Conservation (phyloP, 1,284 basidiomycete genomes). For the Leccinum ponderosum region DNA sequence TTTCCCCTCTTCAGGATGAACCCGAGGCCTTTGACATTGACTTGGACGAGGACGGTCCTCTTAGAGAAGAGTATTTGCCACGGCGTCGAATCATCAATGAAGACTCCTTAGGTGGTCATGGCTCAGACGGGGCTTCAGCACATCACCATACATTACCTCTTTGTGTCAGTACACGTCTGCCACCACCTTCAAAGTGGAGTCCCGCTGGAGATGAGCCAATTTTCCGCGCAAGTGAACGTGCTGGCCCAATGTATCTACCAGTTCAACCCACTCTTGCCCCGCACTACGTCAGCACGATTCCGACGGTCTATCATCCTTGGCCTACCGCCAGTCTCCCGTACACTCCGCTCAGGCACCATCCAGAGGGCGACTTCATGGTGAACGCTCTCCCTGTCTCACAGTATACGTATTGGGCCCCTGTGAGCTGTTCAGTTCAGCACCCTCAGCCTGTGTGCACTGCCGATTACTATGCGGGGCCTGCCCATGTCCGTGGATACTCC, state of each 20-base stretch:
- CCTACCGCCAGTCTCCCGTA: constrained; percentile 35
- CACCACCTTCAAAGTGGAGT: constrained; percentile 79
- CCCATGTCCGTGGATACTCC: constrained; percentile 62
- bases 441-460: constrained; percentile 59
- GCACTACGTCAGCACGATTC: constrained; percentile 27
- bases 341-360: constrained; percentile 23
- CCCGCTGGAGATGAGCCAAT: constrained; percentile 75
- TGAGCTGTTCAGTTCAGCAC: constrained; percentile 43
- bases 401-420: constrained; percentile 41
- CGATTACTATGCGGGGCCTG: constrained; percentile 45
- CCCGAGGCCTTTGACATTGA: constrained; percentile 65
- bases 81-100: constrained; percentile 49
- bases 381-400: constrained; percentile 29
- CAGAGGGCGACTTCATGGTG: constrained; percentile 20
- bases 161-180: constrained; percentile 43
- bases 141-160: constrained; percentile 20
- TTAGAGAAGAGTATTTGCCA: constrained; percentile 77
- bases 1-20: constrained; percentile 39
- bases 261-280: constrained; percentile 52
- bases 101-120: constrained; percentile 6
- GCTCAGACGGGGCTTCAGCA: background rate
- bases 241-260: constrained; percentile 60
- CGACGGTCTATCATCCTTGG: constrained; percentile 43
- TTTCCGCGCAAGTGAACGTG: constrained; percentile 49
- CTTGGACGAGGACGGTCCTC: constrained; percentile 77